phyloP scores from a whole-genome alignment of 2,329 filamentous ascomycete genomes.

The Apiospora phragmitis region DNA sequence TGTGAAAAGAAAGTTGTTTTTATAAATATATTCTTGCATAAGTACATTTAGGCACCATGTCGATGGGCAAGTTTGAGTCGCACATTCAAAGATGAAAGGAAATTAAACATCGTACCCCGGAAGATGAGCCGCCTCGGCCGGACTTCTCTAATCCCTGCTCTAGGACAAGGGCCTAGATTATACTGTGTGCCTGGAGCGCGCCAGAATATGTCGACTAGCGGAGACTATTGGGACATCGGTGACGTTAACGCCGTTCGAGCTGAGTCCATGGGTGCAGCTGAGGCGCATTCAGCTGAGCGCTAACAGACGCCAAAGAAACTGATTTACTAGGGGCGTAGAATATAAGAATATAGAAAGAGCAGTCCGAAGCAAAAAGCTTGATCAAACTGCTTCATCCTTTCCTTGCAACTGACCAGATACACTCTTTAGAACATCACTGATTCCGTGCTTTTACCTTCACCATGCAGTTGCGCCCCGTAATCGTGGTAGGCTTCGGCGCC shows the following conservation, averaged over 20 bases:
- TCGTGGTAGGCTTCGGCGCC: background rate
- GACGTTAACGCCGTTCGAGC: background rate
- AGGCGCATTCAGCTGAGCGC: background rate
- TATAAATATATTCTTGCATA: no score
- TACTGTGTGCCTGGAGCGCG: no score
- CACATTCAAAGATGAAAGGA: no score
- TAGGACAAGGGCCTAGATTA: background rate
- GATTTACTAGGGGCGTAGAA: background rate
- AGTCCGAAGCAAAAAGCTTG: background rate
- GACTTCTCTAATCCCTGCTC: background rate
- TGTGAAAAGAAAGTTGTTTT: no score
- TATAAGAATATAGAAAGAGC: background rate
- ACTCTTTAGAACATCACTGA: background rate
- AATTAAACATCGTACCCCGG: no score
- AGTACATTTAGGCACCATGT: no score
- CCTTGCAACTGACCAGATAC: background rate
- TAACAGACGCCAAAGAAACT: background rate
- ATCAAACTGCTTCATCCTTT: background rate
- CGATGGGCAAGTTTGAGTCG: no score
- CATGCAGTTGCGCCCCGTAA: background rate
- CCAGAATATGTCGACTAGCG: background rate
- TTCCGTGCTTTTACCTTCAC: background rate
- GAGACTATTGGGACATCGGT: background rate
- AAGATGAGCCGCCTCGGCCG: no score
- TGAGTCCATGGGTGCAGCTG: background rate